Percentiles rank a stretch among this genome's conserved stretches.
These are phyloP conservation scores for Paramecium tetraurelia DNA, from an alignment of 73 alveolate genomes.

Conservation along the genomic window DNA sequence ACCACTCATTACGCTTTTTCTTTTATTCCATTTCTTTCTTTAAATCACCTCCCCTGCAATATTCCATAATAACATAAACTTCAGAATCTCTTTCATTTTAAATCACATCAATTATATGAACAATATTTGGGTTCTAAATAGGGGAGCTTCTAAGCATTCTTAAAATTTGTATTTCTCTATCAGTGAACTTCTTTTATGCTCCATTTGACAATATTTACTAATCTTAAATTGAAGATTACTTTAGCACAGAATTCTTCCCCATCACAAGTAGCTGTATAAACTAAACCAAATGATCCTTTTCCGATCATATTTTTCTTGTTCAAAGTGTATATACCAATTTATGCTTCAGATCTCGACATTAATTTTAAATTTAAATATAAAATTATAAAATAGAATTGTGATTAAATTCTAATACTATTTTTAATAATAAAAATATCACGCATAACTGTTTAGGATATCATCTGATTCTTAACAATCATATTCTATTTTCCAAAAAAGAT, in stretches of 20 bases:
- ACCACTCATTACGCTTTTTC: background rate
- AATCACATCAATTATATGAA: background rate
- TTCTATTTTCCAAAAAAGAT: background rate
- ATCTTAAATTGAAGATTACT: background rate
- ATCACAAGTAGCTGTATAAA: background rate
- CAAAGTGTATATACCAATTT: background rate
- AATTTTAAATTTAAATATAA: too few relatives aligned
- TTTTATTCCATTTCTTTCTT: background rate
- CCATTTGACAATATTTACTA: background rate
- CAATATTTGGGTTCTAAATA: conserved; percentile 12
- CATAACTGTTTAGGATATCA: background rate
- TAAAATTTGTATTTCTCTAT: background rate
- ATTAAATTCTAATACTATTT: background rate
- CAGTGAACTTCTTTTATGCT: background rate
- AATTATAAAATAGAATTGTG: background rate
- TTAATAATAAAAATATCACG: background rate
- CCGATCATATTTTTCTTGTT: background rate
- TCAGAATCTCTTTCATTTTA: background rate
- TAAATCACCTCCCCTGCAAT: conserved; percentile 1
- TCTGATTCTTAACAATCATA: background rate
- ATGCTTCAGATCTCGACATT: background rate
- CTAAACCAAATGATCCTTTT: background rate
- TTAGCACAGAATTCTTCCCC: background rate
- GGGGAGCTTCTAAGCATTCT: background rate
- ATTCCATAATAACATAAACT: background rate